Base-by-base conservation (phyloP, 495 filamentous ascomycete genomes). In the Tuber brumale region DNA sequence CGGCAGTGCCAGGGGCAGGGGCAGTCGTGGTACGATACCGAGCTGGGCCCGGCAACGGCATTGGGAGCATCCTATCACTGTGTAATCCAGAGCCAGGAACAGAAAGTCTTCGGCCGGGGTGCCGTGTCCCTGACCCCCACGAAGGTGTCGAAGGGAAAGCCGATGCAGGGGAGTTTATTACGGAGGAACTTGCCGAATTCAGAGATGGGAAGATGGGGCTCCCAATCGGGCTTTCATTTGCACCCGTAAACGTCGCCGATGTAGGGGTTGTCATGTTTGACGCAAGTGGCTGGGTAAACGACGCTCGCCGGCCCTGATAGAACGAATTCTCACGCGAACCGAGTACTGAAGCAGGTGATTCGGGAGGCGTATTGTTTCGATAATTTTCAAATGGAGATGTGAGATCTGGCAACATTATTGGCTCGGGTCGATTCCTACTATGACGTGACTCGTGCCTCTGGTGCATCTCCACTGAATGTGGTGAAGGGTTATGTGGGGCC, bases 241-340 rank as follows among this genome's bases (percentile, higher is more conserved):
- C 77, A 71, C 78, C 71, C 42, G 75, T 82, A 45, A 81, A 76
- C 19, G 76, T 78, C 27, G 81, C 78, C 16, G 81, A 82, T 31
- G 81, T 83, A 8, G 81, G 81, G n/a, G 81, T 83, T 7, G 57
- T 76, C 66, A 80, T 76, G 41, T 75, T 81, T 70, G 81, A 83
- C n/a, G 81, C 75, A 18, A 74, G 46, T 1, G 77, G 69, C 18
- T 73, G 77, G 27, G 80, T 77, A 37, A 82, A 79, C 9, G 81
- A 72, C 35, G 75, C 35, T 44, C 75, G 70, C 43, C 78, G 70
- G 39, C 71, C 37, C 41, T 72, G 77, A 70, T 81, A 79, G 42
- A 70, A 72, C 27, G 69, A 72, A 51, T 76, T 77, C 44, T 72
- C 70, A 51, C 80, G 78, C 39, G 76, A 76, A 74, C 76, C 73